Evolutionary conservation across 345 rosid genomes (phyloP).

Genomic region (Cardiospermum halicacabum): DNA sequence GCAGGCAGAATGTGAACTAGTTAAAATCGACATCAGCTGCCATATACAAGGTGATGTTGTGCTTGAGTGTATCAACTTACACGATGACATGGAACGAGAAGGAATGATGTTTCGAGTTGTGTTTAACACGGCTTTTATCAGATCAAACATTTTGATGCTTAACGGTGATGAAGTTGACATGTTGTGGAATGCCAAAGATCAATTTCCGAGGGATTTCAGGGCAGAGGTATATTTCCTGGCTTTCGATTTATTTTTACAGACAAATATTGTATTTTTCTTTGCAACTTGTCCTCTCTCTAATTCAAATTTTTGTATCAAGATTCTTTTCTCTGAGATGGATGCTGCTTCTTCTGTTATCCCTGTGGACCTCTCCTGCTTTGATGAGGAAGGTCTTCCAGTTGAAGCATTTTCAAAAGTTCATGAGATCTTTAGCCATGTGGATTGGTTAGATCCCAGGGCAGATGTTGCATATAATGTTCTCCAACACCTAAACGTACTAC

Average conservation of each 20-base stretch:
- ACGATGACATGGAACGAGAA: constrained; percentile 70
- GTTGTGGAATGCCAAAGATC: constrained; percentile 75
- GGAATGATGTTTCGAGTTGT: constrained; percentile 79
- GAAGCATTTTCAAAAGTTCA: constrained; percentile 94
- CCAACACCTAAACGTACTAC: constrained; percentile 60
- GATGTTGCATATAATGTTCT: constrained; percentile 74
- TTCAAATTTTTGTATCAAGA: constrained; percentile 40
- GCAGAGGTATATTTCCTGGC: constrained; percentile 61
- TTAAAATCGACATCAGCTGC: constrained; percentile 87
- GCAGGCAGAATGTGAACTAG: constrained; percentile 83
- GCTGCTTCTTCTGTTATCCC: constrained; percentile 62
- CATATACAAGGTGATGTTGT: constrained; percentile 88
- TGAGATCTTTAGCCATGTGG: constrained; percentile 77
- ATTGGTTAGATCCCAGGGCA: constrained; percentile 65
- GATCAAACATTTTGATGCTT: constrained; percentile 93
- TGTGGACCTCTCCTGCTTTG: constrained; percentile 55
- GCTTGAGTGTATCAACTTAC: constrained; percentile 78
- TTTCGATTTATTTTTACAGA: constrained; percentile 16
- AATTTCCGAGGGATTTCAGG: constrained; percentile 83
- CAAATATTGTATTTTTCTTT: not conserved
- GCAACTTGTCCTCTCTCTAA: constrained; percentile 21
- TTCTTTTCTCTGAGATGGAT: constrained; percentile 96
- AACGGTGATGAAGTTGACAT: constrained; percentile 86
- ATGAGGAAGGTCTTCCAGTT: constrained; percentile 82
- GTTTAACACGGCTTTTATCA: constrained; percentile 89